Percentiles rank a stretch among this genome's conserved stretches.
phyloP scores from a whole-genome alignment of 768 basidiomycete species.

The Daedaleopsis sinensis region DNA sequence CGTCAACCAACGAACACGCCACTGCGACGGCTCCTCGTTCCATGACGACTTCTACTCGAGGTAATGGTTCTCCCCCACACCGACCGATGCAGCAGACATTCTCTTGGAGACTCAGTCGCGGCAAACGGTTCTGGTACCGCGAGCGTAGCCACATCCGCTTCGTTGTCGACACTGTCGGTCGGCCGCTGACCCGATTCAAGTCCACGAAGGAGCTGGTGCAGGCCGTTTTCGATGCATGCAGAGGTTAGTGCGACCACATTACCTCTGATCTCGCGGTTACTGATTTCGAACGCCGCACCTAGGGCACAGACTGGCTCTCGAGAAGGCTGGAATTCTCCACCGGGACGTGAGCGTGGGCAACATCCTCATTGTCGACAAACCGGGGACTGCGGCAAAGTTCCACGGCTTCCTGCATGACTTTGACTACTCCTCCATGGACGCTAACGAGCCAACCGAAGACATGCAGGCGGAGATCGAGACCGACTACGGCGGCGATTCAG shows the following conservation, averaged over 20 bases:
- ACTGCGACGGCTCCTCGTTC: too few species aligned
- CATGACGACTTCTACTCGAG: not conserved
- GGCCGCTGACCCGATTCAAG: constrained; percentile 5
- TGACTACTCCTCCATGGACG: not conserved
- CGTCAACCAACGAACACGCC: not conserved
- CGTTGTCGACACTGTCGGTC: constrained; percentile 10
- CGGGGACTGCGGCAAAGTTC: not conserved
- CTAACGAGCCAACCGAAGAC: not conserved
- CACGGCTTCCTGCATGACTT: constrained; percentile 10
- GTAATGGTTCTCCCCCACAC: not conserved
- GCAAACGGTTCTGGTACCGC: not conserved
- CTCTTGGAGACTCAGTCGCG: not conserved
- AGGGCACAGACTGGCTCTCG: constrained; percentile 17
- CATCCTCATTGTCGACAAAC: constrained; percentile 15
- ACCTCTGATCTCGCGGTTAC: too few species aligned
- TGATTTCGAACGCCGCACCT: too few species aligned
- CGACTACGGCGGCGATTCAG: too few species aligned
- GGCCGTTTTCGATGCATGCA: constrained; percentile 5
- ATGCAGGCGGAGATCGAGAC: not conserved
- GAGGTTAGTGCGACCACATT: too few species aligned
- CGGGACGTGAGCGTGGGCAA: constrained; percentile 24
- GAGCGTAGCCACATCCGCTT: constrained; percentile 20
- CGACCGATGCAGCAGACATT: constrained; percentile 6
- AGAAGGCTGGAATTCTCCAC: constrained; percentile 18
- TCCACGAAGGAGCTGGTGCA: not conserved